Percentiles rank a stretch among this genome's conserved stretches.
Evolutionary conservation across 441 rosid genomes (phyloP).

Genomic region (Adansonia grandidieri): DNA sequence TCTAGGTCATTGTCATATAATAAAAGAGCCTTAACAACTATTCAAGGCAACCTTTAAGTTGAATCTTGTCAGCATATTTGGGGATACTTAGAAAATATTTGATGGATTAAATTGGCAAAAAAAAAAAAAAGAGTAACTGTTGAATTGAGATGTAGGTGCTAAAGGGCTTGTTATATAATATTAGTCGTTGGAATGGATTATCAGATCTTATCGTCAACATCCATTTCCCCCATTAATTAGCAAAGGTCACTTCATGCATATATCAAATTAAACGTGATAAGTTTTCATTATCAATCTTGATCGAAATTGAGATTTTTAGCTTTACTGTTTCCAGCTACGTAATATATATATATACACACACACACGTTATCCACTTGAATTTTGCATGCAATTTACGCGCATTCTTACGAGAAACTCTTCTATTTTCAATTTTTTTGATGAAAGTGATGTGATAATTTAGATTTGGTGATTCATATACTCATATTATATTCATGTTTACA

Average conservation of each 20-base stretch:
- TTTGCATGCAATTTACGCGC: not conserved
- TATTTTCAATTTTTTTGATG: not conserved
- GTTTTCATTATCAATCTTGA: conserved; percentile 24
- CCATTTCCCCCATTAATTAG: conserved; percentile 14
- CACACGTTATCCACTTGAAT: not conserved
- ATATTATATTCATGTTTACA: no score
- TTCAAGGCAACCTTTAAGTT: not conserved
- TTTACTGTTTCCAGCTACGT: conserved; percentile 12
- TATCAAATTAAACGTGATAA: conserved; percentile 25
- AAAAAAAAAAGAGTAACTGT: not conserved
- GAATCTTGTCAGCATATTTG: not conserved
- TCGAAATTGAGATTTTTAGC: conserved; percentile 17
- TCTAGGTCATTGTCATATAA: not conserved
- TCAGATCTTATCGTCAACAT: conserved; percentile 4
- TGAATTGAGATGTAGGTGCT: not conserved
- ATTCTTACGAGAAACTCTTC: not conserved
- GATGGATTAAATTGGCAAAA: not conserved
- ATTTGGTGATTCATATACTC: no score
- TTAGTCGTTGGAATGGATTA: conserved; percentile 9
- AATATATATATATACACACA: not conserved
- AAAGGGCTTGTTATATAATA: not conserved
- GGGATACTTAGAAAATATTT: not conserved
- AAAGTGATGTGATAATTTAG: not conserved
- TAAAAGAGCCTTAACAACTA: not conserved
- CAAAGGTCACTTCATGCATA: conserved; percentile 16